phyloP scores from a whole-genome alignment of 1,139 yeast genomes.

The Scheffersomyces cryptocercus region DNA sequence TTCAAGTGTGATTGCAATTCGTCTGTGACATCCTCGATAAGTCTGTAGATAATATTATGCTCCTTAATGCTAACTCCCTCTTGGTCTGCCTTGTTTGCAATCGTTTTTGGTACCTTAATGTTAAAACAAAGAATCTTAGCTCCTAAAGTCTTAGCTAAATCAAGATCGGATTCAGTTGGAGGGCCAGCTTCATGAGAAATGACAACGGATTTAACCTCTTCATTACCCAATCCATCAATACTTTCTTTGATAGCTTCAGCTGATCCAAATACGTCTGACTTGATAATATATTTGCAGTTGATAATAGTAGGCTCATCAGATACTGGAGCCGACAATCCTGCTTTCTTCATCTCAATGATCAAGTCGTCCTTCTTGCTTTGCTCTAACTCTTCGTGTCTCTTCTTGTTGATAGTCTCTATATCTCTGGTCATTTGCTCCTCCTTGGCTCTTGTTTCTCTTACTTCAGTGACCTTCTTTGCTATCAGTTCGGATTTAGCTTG shows the following conservation, averaged over 20 bases:
- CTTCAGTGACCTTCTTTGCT: slow-evolving; percentile 75
- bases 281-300: slow-evolving; percentile 64
- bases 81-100: slow-evolving; percentile 59
- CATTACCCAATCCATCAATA: slow-evolving; percentile 79
- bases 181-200: slow-evolving; percentile 79
- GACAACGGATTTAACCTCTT: slow-evolving; percentile 71
- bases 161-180: slow-evolving; percentile 81
- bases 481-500: slow-evolving; percentile 72
- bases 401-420: slow-evolving; percentile 69
- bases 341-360: slow-evolving; percentile 54
- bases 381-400: slow-evolving; percentile 47
- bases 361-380: slow-evolving; percentile 52
- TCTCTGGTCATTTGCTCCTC: slow-evolving; percentile 64
- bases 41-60: slow-evolving; percentile 81
- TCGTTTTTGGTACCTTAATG: slow-evolving; percentile 65
- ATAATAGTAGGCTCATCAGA: slow-evolving; percentile 30
- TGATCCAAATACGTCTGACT: slow-evolving; percentile 84
- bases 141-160: slow-evolving; percentile 73
- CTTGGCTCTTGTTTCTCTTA: slow-evolving; percentile 57
- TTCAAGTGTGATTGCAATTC: slow-evolving; percentile 61
- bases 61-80: slow-evolving; percentile 61
- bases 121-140: slow-evolving; percentile 83
- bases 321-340: slow-evolving; percentile 54
- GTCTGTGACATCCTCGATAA: slow-evolving; percentile 80
- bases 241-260: slow-evolving; percentile 71